phyloP scores from a whole-genome alignment of 192 early-diverging fungal genomes.

The Chytriomyces confervae region DNA sequence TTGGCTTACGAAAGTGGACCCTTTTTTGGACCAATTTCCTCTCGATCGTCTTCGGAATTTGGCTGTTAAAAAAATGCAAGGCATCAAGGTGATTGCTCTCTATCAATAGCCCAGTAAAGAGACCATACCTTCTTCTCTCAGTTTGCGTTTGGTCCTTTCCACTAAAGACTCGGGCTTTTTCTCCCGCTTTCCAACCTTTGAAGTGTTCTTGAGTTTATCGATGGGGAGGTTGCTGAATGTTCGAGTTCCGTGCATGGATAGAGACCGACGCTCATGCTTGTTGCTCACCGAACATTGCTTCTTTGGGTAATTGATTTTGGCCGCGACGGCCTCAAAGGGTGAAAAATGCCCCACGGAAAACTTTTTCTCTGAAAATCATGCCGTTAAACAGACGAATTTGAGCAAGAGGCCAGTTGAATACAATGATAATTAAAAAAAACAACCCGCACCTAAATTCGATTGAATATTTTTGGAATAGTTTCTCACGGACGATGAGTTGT shows the following conservation, averaged over 20 bases:
- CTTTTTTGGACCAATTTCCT: slow-evolving; percentile 24
- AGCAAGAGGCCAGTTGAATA: not conserved
- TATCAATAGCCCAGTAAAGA: not conserved
- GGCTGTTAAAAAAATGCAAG: not conserved
- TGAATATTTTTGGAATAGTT: not conserved
- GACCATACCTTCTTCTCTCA: slow-evolving; percentile 17
- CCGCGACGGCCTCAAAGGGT: not conserved
- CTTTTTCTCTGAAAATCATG: not conserved
- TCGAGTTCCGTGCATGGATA: slow-evolving; percentile 20
- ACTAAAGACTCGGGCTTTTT: slow-evolving; percentile 13
- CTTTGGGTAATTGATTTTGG: slow-evolving; percentile 25
- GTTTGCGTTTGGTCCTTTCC: slow-evolving; percentile 21
- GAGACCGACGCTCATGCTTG: slow-evolving; percentile 18
- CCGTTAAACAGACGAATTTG: not conserved
- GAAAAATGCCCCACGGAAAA: not conserved
- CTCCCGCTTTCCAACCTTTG: not conserved
- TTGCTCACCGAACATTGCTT: slow-evolving; percentile 5
- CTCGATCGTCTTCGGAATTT: slow-evolving; percentile 12
- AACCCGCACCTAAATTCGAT: not conserved
- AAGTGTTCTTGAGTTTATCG: not conserved
- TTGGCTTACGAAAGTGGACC: slow-evolving; percentile 20
- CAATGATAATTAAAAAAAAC: not conserved
- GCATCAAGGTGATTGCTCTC: not conserved
- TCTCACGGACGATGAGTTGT: not conserved
- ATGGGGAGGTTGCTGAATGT: slow-evolving; percentile 25